Evolutionary conservation across 208 protist genomes (phyloP), one percentile per base, ranked within the genome.

Genomic region (Trypanosoma conorhini): DNA sequence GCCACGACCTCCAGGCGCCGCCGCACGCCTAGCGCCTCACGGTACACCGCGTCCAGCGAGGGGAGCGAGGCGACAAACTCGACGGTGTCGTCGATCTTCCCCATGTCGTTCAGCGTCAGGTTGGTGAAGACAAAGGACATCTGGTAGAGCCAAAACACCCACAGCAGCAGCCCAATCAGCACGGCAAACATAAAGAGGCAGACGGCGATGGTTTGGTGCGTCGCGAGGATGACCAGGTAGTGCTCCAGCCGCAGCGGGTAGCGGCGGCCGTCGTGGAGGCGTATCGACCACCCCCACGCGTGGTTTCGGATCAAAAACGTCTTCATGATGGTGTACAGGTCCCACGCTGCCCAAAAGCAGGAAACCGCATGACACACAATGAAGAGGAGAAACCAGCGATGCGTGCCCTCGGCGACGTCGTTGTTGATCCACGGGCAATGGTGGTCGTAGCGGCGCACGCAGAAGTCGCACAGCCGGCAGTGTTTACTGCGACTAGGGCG

Each of bases 371-470:
- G 92, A 17, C 65, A 65, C 51, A 93, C 54, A 24, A 99, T 79
- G 67, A 99, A 98, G 22, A 83, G 70, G 4, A 96, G 63, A 74
- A 98, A 98, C 82, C 88, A 97, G 17, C 92, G 88, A 73, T 96
- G 92, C 44, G 96, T 98, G 33, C 83, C 82, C 63, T 97, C 95
- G 38, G 97, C 98, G 40, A 99, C 95, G 82, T 98, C 96, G 69
- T 97, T 98, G 87, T 99, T 98, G 28, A 99, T 93, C 97, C 98
- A 99, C 28, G 87, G 89, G 79, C 98, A 99, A 81, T 98, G 96
- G 74, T 99, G 98, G 73, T 99, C 98, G 75, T 91, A 98, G 62
- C 92, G 92, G 35, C 96, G 87, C 22, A 99, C 95, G 83, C 98
- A 99, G 40, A 65, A 62, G 40, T 94, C 71, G 75, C 95, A 98